These are phyloP conservation scores for Drosera spatulata DNA, from an alignment of 179 eudicot species.

Conservation along the genomic window DNA sequence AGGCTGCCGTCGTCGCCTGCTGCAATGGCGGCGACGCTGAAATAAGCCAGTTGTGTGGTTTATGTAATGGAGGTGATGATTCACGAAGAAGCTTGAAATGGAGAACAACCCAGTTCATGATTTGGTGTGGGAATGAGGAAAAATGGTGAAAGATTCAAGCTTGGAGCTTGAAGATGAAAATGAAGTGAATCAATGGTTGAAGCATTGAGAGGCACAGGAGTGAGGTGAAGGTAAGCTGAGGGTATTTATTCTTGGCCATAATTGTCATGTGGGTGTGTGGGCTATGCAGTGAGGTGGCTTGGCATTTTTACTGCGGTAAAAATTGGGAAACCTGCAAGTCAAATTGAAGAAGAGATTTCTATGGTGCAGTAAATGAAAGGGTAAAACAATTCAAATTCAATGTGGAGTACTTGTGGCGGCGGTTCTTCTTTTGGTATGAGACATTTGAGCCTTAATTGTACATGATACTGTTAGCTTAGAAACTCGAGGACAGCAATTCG, in stretches of 20 bases:
- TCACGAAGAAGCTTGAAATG: slow-evolving; percentile 5
- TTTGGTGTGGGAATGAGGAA: slow-evolving; percentile 7
- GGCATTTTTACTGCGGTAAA: neutral
- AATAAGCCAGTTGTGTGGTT: slow-evolving; percentile 10
- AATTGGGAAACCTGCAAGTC: slow-evolving; percentile 15
- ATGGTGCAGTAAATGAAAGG: too few species aligned
- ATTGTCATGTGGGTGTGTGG: slow-evolving; percentile 2
- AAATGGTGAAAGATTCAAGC: slow-evolving; percentile 12
- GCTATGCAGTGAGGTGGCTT: neutral
- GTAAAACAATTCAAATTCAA: too few species aligned
- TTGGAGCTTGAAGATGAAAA: slow-evolving; percentile 3
- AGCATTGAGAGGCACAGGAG: too few species aligned
- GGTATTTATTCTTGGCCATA: neutral
- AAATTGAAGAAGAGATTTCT: slow-evolving; percentile 3
- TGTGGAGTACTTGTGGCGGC: too few species aligned
- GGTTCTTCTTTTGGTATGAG: too few species aligned
- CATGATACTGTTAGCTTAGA: too few species aligned
- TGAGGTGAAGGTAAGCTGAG: too few species aligned
- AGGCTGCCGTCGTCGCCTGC: too few species aligned
- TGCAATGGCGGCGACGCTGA: slow-evolving; percentile 11
- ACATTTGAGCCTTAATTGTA: too few species aligned
- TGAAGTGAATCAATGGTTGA: too few species aligned
- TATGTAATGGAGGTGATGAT: slow-evolving; percentile 15
- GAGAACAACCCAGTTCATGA: slow-evolving; percentile 14
- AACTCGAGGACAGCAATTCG: too few species aligned